Base-by-base conservation (phyloP, 176 grass and related monocot species). In the Thalia dealbata region DNA sequence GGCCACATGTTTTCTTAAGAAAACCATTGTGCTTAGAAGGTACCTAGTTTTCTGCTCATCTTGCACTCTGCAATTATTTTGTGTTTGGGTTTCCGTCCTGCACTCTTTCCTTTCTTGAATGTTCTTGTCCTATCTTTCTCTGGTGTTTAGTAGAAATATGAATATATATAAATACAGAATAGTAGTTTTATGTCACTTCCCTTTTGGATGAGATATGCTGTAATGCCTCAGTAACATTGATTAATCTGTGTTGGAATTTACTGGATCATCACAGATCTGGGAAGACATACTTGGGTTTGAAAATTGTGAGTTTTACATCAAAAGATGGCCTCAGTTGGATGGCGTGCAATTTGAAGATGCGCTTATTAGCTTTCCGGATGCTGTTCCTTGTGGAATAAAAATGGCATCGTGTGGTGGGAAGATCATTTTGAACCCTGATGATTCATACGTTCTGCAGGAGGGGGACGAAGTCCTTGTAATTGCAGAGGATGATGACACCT, bases 251-350 rank as follows among this genome's bases (percentile, higher is more conserved):
- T 25, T 63, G 41, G 29, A 42, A 14, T 67, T 67, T 67, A 67
- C 35, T 13, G 18, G 19, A 14, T 68, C 44, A 19, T 7, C 7
- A 3, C 79, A 91, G 88, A 91, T 91, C 78, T 91, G 88, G 88
- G 88, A 87, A 72, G 85, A 91, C 78, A 91, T 91, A 46, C 88
- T 91, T 82, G 88, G 88, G 32, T 91, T 91, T 11, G 88, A 91
- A 71, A 91, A 91, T 71, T 91, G 88, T 69, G 88, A 91, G 65
- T 91, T 91, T 78, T 91, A 91, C 77, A 91, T 91, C 76, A 91
- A 87, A 80, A 84, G 82, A 78, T 91, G 85, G 88, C 70, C 88
- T 11, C 80, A 87, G 69, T 82, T 91, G 85, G 82, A 85, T 67
- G 88, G 85, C 43, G 80, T 91, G 88, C 76, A 74, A 50, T 91